Conservation (phyloP, 257 asterid genomes). For the Capsicum baccatum region DNA sequence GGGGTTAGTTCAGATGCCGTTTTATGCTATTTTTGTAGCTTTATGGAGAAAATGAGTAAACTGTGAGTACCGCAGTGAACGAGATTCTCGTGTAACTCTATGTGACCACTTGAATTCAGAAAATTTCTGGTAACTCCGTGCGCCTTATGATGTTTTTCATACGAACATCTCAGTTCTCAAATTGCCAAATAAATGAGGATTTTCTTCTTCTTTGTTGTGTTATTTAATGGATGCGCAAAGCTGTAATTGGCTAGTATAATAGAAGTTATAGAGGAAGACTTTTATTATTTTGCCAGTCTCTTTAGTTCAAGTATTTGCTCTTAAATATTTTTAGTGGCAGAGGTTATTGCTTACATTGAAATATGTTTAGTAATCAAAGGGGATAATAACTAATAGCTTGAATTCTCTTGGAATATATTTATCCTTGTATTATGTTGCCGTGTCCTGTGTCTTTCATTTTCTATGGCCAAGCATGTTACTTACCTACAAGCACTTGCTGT, state of each 20-base stretch:
- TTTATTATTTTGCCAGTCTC: background rate
- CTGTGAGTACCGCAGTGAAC: slow-evolving; percentile 36
- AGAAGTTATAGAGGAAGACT: background rate
- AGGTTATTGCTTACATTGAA: background rate
- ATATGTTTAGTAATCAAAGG: background rate
- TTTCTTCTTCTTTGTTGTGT: slow-evolving; percentile 20
- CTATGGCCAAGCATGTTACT: background rate
- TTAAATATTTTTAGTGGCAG: slow-evolving; percentile 22
- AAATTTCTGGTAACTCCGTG: slow-evolving; percentile 41
- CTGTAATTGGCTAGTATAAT: background rate
- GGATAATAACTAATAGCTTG: background rate
- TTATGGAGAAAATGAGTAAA: slow-evolving; percentile 51
- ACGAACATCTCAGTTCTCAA: background rate
- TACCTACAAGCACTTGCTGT: slow-evolving; percentile 20
- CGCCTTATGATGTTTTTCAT: background rate
- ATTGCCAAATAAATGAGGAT: slow-evolving; percentile 1
- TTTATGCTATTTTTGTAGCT: slow-evolving; percentile 25
- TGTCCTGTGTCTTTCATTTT: background rate
- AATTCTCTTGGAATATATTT: background rate
- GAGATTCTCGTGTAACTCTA: slow-evolving; percentile 40
- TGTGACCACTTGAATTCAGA: slow-evolving; percentile 38
- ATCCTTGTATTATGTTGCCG: background rate
- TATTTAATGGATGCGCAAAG: background rate
- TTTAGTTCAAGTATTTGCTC: background rate
- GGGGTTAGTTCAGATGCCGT: no score